Base-by-base conservation (phyloP, 2,329 filamentous ascomycete genomes). In the Bipolaris oryzae region DNA sequence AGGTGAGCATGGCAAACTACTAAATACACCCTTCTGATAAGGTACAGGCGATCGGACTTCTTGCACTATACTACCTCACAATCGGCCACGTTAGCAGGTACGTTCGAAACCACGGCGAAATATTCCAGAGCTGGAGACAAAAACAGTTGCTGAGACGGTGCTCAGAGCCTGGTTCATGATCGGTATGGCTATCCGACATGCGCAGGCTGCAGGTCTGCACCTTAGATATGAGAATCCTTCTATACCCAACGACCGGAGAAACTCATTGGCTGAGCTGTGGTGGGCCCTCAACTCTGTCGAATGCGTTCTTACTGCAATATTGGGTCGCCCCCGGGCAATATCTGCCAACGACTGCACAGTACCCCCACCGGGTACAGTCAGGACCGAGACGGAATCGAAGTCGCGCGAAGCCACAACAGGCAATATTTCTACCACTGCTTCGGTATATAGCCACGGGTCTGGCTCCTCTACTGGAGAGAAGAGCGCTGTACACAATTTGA, bases 81-180 rank as follows among this genome's bases (percentile, higher is more conserved):
- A 76, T 67, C 20, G 71, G 75, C 35, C 76, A 77, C 37, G 69
- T 76, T 15, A 76, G 71, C 58, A 72, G 74, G 76, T 77, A 68
- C 52, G 65, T 58, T n/a, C 7, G 15, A 23, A 6, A 20, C n/a
- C 25, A 23, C 3, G 13, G 33, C 15, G 9, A 33, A 43, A 31
- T 21, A n/a, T 15, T 31, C n/a, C 16, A 21, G 18, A 43, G 11
- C 28, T 15, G n/a, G 35, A 37, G 57, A 3, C 61, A 60, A 16
- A 67, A 35, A 16, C 10, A 18, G 18, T 21, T 55, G 18, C 46
- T 58, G 18, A 58, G 20, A 34, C 5, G 15, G 42, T n/a, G 18
- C 10, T 11, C 51, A 78, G 76, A 34, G 71, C 76, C 2, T 78
- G 73, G 73, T 55, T 70, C 33, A 67, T 71, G 35, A 68, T 75